Conservation (phyloP, 179 eudicot species). For the Spergularia azorica region DNA sequence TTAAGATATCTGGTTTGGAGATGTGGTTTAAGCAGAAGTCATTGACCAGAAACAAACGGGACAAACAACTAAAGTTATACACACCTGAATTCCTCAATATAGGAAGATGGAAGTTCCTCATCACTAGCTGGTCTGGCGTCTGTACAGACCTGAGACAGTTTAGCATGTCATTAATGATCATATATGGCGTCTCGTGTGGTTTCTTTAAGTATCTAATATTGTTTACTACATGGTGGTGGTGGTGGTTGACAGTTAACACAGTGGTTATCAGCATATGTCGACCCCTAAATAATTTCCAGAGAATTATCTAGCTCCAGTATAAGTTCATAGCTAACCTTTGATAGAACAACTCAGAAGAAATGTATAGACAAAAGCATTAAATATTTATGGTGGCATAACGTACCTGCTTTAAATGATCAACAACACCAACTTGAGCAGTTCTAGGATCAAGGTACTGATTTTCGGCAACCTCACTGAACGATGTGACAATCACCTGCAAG, state of each 20-base stretch:
- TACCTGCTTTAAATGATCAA: conserved; percentile 95
- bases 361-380: not conserved
- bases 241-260: not conserved
- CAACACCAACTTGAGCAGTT: conserved; percentile 83
- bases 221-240: not conserved
- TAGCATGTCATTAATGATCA: conserved; percentile 36
- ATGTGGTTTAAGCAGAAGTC: not conserved
- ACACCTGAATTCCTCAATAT: conserved; percentile 85
- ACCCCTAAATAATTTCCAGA: not conserved
- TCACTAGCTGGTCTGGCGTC: conserved; percentile 79
- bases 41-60: conserved; percentile 1
- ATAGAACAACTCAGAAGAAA: not conserved
- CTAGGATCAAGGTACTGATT: conserved; percentile 90
- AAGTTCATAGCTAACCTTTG: not conserved
- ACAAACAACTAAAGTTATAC: conserved; percentile 15
- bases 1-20: not conserved
- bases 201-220: too few relatives aligned
- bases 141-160: conserved; percentile 80
- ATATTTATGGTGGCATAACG: conserved; percentile 17
- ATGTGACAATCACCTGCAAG: conserved; percentile 70
- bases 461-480: conserved; percentile 67
- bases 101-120: conserved; percentile 91
- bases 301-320: not conserved
- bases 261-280: not conserved
- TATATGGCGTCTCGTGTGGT: conserved; percentile 17